Conservation (phyloP, 768 basidiomycete species). For the Xerocomus spinulosus region DNA sequence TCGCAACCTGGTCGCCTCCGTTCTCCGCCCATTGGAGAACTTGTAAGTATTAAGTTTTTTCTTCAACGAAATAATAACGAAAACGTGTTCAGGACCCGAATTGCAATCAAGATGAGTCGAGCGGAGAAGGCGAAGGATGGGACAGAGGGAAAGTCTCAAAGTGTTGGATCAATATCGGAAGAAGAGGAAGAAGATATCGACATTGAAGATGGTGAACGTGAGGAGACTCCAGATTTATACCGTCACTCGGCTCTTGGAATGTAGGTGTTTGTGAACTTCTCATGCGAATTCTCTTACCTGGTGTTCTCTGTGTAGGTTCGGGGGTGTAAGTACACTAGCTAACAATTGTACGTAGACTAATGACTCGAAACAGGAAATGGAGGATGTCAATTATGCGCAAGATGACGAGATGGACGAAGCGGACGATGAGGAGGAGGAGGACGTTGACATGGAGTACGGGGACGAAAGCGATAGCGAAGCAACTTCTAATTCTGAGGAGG, state of each 20-base stretch:
- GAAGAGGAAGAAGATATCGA: conserved; percentile 57
- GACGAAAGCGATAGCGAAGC: conserved; percentile 81
- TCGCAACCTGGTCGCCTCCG: conserved; percentile 76
- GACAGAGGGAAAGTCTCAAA: conserved; percentile 42
- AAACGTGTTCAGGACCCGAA: conserved; percentile 63
- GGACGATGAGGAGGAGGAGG: conserved; percentile 76
- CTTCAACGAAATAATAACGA: neutral
- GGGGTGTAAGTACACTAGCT: conserved; percentile 57
- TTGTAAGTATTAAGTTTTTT: conserved; percentile 52
- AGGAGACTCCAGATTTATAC: conserved; percentile 90
- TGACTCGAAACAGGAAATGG: conserved; percentile 63
- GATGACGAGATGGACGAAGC: conserved; percentile 81
- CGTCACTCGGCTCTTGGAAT: conserved; percentile 95
- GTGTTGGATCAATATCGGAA: conserved; percentile 39
- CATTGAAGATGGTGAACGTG: conserved; percentile 50
- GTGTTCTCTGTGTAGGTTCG: conserved; percentile 44
- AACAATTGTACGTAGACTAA: conserved; percentile 14
- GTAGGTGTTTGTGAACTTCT: conserved; percentile 38
- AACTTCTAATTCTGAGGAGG: conserved; percentile 72
- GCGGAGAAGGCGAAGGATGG: conserved; percentile 60
- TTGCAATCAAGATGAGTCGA: conserved; percentile 98
- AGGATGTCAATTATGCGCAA: conserved; percentile 60
- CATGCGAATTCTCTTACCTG: conserved; percentile 6
- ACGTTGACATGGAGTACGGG: conserved; percentile 84
- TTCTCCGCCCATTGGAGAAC: conserved; percentile 84